These are phyloP conservation scores for Penicillium sp. DNA, from an alignment of 2,329 filamentous ascomycete genomes.

Conservation along the genomic window DNA sequence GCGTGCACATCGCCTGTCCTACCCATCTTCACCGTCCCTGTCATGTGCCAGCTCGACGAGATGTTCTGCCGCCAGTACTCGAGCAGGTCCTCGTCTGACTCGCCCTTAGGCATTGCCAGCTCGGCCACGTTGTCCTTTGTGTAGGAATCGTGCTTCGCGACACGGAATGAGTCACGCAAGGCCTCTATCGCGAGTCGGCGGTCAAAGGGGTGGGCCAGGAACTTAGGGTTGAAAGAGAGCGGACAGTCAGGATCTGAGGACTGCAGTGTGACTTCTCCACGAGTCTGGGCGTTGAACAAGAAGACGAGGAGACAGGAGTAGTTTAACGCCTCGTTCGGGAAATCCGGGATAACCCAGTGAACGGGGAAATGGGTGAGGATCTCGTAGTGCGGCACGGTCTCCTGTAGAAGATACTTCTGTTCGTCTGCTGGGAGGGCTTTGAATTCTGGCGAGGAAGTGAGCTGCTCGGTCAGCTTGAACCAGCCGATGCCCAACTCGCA, in stretches of 20 bases:
- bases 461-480: slow-evolving; percentile 40
- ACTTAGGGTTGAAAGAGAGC: slow-evolving; percentile 53
- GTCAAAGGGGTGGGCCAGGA: slow-evolving; percentile 56
- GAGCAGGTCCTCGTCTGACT: slow-evolving; percentile 55
- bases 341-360: slow-evolving; percentile 43
- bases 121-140: slow-evolving; percentile 44
- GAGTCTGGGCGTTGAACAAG: slow-evolving; percentile 53
- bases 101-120: slow-evolving; percentile 46
- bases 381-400: slow-evolving; percentile 59
- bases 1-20: slow-evolving; percentile 42
- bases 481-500: slow-evolving; percentile 37
- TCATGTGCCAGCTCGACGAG: slow-evolving; percentile 55
- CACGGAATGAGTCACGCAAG: slow-evolving; percentile 41
- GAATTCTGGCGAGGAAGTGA: slow-evolving; percentile 49
- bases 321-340: slow-evolving; percentile 35
- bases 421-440: slow-evolving; percentile 45
- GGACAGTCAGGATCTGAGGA: slow-evolving; percentile 52
- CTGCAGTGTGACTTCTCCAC: slow-evolving; percentile 52
- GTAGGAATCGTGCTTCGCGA: slow-evolving; percentile 46
- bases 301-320: slow-evolving; percentile 49
- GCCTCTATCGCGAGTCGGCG: slow-evolving; percentile 49
- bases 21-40: slow-evolving; percentile 58
- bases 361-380: slow-evolving; percentile 50
- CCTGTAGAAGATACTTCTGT: slow-evolving; percentile 45
- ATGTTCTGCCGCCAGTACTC: slow-evolving; percentile 47